Evolutionary conservation across 1,284 basidiomycete genomes (phyloP).

Genomic region (Moniliophthora roreri): DNA sequence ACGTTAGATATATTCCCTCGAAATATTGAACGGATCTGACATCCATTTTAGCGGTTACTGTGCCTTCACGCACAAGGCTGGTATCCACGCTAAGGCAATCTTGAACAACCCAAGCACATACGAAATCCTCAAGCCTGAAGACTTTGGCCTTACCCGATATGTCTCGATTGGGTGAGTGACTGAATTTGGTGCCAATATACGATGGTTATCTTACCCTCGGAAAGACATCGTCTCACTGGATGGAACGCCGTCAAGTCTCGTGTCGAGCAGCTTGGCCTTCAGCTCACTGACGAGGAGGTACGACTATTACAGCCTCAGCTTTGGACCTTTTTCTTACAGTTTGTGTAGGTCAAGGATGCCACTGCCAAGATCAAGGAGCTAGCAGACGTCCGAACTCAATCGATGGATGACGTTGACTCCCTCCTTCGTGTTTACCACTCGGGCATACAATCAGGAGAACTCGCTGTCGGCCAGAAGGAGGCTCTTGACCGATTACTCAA

Average conservation of each 20-base stretch:
- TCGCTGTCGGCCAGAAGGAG: conserved; percentile 86
- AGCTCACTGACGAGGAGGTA: conserved; percentile 83
- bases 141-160: conserved; percentile 97
- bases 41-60: conserved; percentile 81
- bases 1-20: conserved; percentile 52
- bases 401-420: conserved; percentile 98
- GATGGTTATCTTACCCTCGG: conserved; percentile 10
- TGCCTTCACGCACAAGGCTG: conserved; percentile 99
- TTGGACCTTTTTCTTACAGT: background rate
- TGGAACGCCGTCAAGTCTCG: conserved; percentile 99
- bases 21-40: conserved; percentile 8
- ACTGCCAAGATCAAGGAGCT: conserved; percentile 99
- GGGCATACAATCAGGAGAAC: conserved; percentile 83
- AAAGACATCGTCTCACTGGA: conserved; percentile 88
- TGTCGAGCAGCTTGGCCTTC: conserved; percentile 93
- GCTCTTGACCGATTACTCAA: conserved; percentile 80
- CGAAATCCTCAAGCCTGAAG: conserved; percentile 96
- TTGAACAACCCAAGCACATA: conserved; percentile 99
- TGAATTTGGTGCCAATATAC: background rate
- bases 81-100: conserved; percentile 99
- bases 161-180: conserved; percentile 87
- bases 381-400: conserved; percentile 96
- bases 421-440: conserved; percentile 95
- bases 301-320: conserved; percentile 6
- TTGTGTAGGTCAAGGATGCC: conserved; percentile 85